These are phyloP conservation scores for Lignosus rhinocerotis DNA, from an alignment of 1,284 basidiomycete species.

Conservation along the genomic window DNA sequence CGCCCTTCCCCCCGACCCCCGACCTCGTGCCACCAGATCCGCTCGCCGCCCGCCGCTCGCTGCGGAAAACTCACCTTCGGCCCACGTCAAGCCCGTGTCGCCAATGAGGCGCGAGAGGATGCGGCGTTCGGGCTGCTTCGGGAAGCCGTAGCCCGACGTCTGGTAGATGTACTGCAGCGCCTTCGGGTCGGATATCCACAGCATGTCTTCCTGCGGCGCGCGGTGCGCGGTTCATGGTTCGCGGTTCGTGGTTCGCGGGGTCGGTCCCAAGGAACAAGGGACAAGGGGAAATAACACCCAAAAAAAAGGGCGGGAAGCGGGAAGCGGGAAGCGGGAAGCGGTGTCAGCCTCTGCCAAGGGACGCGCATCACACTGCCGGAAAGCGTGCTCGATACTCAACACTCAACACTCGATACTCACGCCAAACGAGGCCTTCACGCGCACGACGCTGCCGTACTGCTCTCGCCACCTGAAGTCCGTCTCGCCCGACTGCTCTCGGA, in stretches of 20 bases:
- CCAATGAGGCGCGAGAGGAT: constrained; percentile 33
- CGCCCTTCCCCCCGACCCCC: too few relatives aligned
- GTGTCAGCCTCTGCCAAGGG: not conserved
- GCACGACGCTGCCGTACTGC: constrained; percentile 48
- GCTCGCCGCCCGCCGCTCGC: too few relatives aligned
- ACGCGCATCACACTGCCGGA: not conserved
- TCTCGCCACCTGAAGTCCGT: constrained; percentile 53
- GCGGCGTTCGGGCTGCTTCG: constrained; percentile 37
- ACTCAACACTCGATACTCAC: constrained; percentile 37
- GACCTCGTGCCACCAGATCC: too few relatives aligned
- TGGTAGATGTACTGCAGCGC: constrained; percentile 43
- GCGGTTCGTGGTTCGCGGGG: too few relatives aligned
- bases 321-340: too few relatives aligned
- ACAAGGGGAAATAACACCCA: too few relatives aligned
- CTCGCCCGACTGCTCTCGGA: constrained; percentile 49
- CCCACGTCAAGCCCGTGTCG: constrained; percentile 41
- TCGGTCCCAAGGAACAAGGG: too few relatives aligned
- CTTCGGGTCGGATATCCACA: constrained; percentile 42
- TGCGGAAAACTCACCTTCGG: constrained; percentile 41
- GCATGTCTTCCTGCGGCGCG: constrained; percentile 36
- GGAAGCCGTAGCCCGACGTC: constrained; percentile 41
- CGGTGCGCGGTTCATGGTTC: too few relatives aligned
- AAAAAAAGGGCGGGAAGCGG: too few relatives aligned
- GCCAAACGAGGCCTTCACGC: constrained; percentile 52
- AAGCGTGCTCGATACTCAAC: not conserved